Evolutionary conservation across 345 rosid genomes (phyloP).

Genomic region (Populus ilicifolia): DNA sequence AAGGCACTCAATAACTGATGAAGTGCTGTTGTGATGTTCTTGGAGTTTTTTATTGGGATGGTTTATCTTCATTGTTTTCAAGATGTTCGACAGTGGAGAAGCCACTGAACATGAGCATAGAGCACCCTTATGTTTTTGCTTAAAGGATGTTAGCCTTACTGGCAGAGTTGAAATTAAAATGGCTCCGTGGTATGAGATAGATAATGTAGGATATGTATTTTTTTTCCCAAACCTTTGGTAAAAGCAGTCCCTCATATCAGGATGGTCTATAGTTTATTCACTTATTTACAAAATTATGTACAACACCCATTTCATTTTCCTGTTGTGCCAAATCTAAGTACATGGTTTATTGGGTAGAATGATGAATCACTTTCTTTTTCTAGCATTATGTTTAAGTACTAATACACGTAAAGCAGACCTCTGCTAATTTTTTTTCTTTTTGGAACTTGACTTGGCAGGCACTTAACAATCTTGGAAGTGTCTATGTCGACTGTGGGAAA

Average conservation of each 20-base stretch:
- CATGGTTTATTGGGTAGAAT: background rate
- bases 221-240: background rate
- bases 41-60: background rate
- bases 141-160: background rate
- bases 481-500: slow-evolving; percentile 65
- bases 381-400: background rate
- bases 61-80: background rate
- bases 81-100: background rate
- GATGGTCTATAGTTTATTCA: background rate
- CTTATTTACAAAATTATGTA: background rate
- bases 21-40: background rate
- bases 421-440: background rate
- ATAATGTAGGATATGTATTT: background rate
- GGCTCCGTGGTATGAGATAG: background rate
- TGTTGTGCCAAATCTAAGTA: background rate
- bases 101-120: background rate
- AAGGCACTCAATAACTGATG: background rate
- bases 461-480: slow-evolving; percentile 96
- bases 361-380: background rate
- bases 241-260: background rate
- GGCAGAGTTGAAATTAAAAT: background rate
- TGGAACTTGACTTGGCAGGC: slow-evolving; percentile 48
- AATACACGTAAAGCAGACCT: background rate
- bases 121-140: background rate
- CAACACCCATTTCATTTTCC: background rate